Conservation (phyloP, 1,284 basidiomycete species). For the Ganoderma boninense region DNA sequence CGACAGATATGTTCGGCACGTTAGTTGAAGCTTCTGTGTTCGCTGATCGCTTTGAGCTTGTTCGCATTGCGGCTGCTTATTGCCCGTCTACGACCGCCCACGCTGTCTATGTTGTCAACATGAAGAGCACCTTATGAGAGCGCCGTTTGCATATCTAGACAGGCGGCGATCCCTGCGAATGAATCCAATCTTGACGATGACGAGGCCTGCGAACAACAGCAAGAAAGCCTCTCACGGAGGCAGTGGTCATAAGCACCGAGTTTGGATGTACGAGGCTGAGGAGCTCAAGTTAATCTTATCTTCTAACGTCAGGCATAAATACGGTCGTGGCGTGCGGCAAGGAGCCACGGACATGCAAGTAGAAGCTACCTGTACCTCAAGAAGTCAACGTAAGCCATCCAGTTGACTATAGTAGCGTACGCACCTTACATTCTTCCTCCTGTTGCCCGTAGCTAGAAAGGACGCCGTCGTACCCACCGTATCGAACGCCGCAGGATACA, state of each 20-base stretch:
- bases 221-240: neutral
- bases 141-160: neutral
- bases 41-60: neutral
- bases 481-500: neutral
- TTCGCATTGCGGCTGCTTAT: neutral
- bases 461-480: neutral
- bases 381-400: neutral
- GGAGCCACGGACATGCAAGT: no score
- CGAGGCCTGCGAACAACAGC: neutral
- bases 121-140: neutral
- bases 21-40: neutral
- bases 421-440: neutral
- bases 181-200: neutral
- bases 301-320: neutral
- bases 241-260: neutral
- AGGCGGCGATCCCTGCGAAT: neutral
- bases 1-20: neutral
- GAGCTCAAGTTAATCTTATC: neutral
- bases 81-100: neutral
- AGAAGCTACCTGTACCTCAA: neutral
- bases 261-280: neutral
- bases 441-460: neutral
- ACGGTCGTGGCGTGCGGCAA: no score
- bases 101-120: conserved; percentile 1
- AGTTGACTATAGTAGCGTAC: neutral